A percentile compares a stretch with the other conserved stretches of the same genome.
These are phyloP conservation scores for Podila horticola DNA, from an alignment of 192 early-diverging fungal species.

Conservation along the genomic window DNA sequence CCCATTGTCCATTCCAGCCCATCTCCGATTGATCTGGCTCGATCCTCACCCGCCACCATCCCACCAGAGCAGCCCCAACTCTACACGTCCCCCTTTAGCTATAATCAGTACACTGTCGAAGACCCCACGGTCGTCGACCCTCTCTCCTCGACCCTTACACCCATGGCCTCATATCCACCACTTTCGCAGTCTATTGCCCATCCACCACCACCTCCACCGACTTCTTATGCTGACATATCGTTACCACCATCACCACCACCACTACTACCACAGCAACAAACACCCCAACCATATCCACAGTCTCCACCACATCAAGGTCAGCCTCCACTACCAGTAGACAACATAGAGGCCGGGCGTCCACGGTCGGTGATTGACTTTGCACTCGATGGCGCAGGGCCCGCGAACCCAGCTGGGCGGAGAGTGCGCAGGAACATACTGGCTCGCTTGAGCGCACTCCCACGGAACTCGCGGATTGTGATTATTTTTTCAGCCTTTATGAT, in stretches of 20 bases:
- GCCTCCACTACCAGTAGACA: neutral
- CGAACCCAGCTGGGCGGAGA: slow-evolving; percentile 45
- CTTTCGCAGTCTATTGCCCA: neutral
- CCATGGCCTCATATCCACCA: neutral
- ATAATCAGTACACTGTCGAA: neutral
- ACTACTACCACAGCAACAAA: neutral
- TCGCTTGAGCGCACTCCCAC: slow-evolving; percentile 43
- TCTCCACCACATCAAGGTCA: neutral
- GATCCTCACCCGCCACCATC: neutral
- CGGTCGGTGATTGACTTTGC: slow-evolving; percentile 35
- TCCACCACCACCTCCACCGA: neutral
- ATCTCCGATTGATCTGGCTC: slow-evolving; percentile 24
- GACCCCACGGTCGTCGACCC: neutral
- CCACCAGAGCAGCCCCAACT: neutral
- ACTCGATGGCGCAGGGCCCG: slow-evolving; percentile 16
- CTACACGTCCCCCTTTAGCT: neutral
- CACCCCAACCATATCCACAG: neutral
- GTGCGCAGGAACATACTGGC: slow-evolving; percentile 54
- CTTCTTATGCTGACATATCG: neutral
- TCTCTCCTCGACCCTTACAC: neutral
- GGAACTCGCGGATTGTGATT: slow-evolving; percentile 55
- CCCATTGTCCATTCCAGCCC: slow-evolving; percentile 35
- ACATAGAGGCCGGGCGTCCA: slow-evolving; percentile 1
- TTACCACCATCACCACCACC: neutral
- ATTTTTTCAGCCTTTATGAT: slow-evolving; percentile 32